Evolutionary conservation across 1,284 basidiomycete species (phyloP).

Genomic region (Ustilago tritici): DNA sequence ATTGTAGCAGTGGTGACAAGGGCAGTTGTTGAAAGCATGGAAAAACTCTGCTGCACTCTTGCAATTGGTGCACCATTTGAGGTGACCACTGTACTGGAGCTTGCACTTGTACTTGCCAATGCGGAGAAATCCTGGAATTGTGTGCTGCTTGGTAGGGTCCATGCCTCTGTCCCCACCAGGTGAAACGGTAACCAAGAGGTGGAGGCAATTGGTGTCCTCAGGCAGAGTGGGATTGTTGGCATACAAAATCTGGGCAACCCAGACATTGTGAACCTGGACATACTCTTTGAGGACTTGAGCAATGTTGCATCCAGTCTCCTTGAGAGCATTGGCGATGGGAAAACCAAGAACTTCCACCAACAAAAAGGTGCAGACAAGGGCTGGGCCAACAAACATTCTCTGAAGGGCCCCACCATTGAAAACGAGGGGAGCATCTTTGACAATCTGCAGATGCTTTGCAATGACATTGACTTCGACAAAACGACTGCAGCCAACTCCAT

Average conservation of each 20-base stretch:
- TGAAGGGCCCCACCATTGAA: background rate
- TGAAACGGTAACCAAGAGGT: no score
- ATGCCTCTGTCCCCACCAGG: no score
- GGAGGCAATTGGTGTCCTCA: no score
- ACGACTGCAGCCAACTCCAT: background rate
- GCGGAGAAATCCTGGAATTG: background rate
- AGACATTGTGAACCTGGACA: no score
- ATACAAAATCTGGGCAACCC: no score
- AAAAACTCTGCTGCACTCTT: background rate
- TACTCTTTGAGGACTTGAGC: no score
- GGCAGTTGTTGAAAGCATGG: background rate
- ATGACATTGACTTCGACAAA: background rate
- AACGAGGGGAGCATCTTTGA: background rate
- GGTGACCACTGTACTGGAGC: background rate
- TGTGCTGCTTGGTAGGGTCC: background rate
- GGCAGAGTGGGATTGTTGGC: no score
- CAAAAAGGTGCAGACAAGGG: background rate
- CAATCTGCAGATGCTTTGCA: no score
- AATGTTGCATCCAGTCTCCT: no score
- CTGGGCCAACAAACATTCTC: background rate
- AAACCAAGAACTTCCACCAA: no score
- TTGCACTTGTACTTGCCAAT: background rate
- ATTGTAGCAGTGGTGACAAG: no score
- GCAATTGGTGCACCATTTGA: slow-evolving; percentile 1
- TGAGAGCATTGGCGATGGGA: no score